Conservation (phyloP, 305 asterid species). For the Fraxinus latifolia region DNA sequence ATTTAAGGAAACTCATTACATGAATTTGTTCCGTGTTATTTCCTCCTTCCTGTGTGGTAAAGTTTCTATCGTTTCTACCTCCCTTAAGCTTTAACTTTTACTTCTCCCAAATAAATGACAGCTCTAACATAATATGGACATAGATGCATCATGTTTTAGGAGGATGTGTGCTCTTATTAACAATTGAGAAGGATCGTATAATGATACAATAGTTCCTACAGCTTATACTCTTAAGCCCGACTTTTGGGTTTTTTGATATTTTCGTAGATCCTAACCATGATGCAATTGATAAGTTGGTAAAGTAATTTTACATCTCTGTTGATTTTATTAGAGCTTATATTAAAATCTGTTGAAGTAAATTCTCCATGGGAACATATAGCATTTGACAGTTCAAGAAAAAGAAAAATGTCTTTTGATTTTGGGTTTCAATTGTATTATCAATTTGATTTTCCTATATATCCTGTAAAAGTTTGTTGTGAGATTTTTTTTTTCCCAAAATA, state of each 20-base stretch:
- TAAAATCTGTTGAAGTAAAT: not conserved
- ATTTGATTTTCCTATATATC: not conserved
- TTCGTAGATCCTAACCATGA: not conserved
- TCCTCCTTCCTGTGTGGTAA: not conserved
- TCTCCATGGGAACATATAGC: not conserved
- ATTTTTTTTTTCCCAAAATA: not conserved
- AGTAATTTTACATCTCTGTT: not conserved
- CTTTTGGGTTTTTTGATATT: not conserved
- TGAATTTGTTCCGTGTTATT: not conserved
- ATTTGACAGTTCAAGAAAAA: not conserved
- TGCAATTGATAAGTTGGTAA: not conserved
- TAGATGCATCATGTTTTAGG: constrained; percentile 7
- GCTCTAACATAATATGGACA: not conserved
- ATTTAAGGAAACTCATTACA: not conserved
- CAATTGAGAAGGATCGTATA: not conserved
- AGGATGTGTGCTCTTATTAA: not conserved
- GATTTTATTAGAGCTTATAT: not conserved
- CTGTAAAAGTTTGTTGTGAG: constrained; percentile 4
- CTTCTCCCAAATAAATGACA: constrained; percentile 10
- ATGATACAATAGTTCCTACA: not conserved
- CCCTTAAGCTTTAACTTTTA: not conserved
- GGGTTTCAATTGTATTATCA: not conserved
- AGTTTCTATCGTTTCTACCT: not conserved
- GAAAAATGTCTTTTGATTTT: not conserved
- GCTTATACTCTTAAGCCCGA: not conserved